Evolutionary conservation across 2,329 filamentous ascomycete genomes (phyloP).

Genomic region (Penicillium sp.): DNA sequence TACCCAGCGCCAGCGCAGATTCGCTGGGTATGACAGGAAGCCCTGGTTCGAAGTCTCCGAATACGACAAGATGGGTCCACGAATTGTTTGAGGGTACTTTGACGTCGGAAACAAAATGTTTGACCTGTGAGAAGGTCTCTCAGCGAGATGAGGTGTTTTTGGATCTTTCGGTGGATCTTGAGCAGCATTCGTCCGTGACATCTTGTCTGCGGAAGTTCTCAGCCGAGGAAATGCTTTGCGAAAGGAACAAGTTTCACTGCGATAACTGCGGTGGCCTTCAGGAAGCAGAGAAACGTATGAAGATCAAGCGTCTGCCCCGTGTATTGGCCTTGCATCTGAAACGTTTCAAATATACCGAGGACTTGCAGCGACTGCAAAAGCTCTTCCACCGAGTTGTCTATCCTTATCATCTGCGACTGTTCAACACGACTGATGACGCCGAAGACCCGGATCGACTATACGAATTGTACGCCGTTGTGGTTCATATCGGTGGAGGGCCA

Average conservation of each 20-base stretch:
- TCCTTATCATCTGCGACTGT: conserved; percentile 91
- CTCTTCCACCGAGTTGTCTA: conserved; percentile 96
- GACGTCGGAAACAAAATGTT: conserved; percentile 92
- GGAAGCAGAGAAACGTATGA: conserved; percentile 98
- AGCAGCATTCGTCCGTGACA: conserved; percentile 93
- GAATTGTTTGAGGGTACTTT: conserved; percentile 94
- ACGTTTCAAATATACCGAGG: conserved; percentile 97
- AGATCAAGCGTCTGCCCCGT: conserved; percentile 90
- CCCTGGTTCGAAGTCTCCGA: conserved; percentile 56
- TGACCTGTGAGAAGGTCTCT: conserved; percentile 94
- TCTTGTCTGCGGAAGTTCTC: conserved; percentile 95
- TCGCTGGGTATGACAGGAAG: conserved; percentile 53
- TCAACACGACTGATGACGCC: conserved; percentile 95
- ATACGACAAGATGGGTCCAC: conserved; percentile 86
- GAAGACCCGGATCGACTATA: conserved; percentile 92
- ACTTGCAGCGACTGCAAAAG: conserved; percentile 89
- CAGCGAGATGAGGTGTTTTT: conserved; percentile 94
- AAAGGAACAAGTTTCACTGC: conserved; percentile 98
- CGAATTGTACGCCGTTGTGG: conserved; percentile 94
- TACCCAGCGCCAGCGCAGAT: conserved; percentile 49
- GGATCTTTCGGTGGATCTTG: conserved; percentile 92
- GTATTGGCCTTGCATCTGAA: conserved; percentile 92
- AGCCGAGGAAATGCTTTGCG: conserved; percentile 96
- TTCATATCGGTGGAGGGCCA: conserved; percentile 94
- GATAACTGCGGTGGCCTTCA: conserved; percentile 95